Percentiles rank a stretch among this genome's conserved stretches.
phyloP scores from a whole-genome alignment of 2,329 filamentous ascomycete species.

The Xylariaceae sp. region DNA sequence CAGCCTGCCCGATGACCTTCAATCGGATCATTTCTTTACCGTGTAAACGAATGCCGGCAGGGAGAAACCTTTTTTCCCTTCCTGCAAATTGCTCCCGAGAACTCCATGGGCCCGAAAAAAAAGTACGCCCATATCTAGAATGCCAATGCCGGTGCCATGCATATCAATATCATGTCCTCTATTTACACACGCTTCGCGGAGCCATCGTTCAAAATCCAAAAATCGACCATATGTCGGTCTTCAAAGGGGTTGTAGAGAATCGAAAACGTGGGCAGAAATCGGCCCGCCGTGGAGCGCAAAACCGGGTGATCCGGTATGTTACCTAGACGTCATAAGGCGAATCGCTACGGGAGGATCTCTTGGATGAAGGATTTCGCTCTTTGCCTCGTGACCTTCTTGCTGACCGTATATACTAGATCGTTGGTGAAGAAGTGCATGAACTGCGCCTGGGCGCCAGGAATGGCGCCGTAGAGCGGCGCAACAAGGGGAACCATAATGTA shows the following conservation, averaged over 20 bases:
- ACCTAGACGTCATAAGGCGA: conserved; percentile 7
- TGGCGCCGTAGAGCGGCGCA: conserved; percentile 62
- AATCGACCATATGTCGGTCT: conserved; percentile 24
- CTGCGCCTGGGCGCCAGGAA: conserved; percentile 64
- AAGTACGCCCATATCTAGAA: conserved; percentile 38
- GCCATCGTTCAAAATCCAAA: conserved; percentile 29
- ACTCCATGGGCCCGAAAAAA: conserved; percentile 40
- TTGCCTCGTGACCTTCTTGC: conserved; percentile 60
- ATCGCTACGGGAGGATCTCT: conserved; percentile 40
- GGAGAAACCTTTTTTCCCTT: conserved; percentile 26
- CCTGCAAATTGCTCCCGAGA: conserved; percentile 40
- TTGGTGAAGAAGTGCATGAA: conserved; percentile 67
- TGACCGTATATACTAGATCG: conserved; percentile 66
- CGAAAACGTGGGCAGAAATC: conserved; percentile 19
- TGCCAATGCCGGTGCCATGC: conserved; percentile 45
- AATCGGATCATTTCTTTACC: conserved; percentile 18
- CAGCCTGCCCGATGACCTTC: not conserved
- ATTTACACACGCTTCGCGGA: conserved; percentile 42
- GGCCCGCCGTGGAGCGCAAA: conserved; percentile 7
- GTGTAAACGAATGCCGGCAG: conserved; percentile 44
- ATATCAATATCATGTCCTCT: conserved; percentile 47
- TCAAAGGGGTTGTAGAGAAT: conserved; percentile 25
- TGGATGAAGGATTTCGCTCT: conserved; percentile 39
- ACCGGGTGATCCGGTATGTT: conserved; percentile 8
- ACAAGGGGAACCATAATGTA: conserved; percentile 63